Conservation (phyloP, 208 protist species). For the Trypanosoma melophagium region DNA sequence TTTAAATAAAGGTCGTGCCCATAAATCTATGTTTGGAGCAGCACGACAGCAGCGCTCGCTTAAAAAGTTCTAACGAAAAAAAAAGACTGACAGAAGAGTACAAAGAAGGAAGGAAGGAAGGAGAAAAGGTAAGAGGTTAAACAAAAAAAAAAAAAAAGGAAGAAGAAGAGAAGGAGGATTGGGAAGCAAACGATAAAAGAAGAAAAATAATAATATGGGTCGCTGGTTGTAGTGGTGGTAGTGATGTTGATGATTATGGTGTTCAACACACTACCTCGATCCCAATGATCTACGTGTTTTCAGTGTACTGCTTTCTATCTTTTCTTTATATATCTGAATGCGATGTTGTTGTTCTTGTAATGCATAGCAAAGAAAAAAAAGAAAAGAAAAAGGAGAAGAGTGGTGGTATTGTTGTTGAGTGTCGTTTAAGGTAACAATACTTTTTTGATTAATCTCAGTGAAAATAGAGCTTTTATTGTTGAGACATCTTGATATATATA, state of each 20-base stretch:
- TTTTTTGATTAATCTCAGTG: too few species aligned
- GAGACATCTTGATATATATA: not conserved
- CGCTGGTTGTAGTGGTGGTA: not conserved
- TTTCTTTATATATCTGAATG: not conserved
- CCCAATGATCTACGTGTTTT: too few species aligned
- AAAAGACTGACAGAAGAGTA: not conserved
- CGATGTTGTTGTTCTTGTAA: not conserved
- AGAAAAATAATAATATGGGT: not conserved
- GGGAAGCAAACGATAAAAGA: not conserved
- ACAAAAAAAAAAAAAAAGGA: constrained; percentile 5
- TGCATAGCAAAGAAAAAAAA: not conserved
- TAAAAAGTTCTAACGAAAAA: constrained; percentile 56
- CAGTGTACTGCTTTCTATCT: too few species aligned
- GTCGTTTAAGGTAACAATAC: too few species aligned
- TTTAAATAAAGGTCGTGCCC: constrained; percentile 62
- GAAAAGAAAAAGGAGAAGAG: not conserved
- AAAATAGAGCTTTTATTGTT: too few species aligned
- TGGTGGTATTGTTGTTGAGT: too few species aligned
- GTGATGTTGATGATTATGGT: not conserved
- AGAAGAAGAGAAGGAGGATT: not conserved
- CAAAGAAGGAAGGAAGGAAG: not conserved
- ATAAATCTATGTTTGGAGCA: constrained; percentile 82
- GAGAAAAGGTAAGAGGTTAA: not conserved
- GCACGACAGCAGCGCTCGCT: constrained; percentile 85
- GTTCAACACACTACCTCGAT: too few species aligned